phyloP scores from a whole-genome alignment of 345 rosid genomes.

The Boechera stricta region DNA sequence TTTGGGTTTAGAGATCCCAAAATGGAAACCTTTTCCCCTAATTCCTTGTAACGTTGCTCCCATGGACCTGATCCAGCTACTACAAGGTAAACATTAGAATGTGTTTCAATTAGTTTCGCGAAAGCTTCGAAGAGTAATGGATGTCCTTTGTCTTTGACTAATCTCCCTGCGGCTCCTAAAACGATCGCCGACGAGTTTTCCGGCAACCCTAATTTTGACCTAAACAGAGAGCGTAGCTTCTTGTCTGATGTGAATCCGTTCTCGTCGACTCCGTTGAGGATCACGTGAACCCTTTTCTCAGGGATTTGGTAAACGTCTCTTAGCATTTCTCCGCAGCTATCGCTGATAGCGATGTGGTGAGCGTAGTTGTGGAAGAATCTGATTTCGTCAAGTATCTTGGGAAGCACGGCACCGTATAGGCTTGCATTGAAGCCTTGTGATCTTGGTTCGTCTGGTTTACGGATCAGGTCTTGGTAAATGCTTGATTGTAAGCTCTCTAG shows the following conservation, averaged over 20 bases:
- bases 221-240: slow-evolving; percentile 55
- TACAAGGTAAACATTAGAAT: slow-evolving; percentile 59
- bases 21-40: slow-evolving; percentile 62
- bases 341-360: slow-evolving; percentile 89
- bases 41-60: slow-evolving; percentile 73
- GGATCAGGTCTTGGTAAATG: slow-evolving; percentile 76
- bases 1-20: slow-evolving; percentile 74
- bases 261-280: slow-evolving; percentile 85
- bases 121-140: slow-evolving; percentile 76
- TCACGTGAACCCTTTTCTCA: slow-evolving; percentile 77
- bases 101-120: slow-evolving; percentile 46
- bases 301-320: slow-evolving; percentile 93
- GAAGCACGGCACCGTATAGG: slow-evolving; percentile 61
- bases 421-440: slow-evolving; percentile 57
- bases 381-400: slow-evolving; percentile 77
- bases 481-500: slow-evolving; percentile 81
- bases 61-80: slow-evolving; percentile 96
- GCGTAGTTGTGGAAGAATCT: slow-evolving; percentile 80
- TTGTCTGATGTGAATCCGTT: slow-evolving; percentile 55
- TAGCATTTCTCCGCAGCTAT: slow-evolving; percentile 95
- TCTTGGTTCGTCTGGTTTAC: slow-evolving; percentile 65
- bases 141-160: slow-evolving; percentile 94
- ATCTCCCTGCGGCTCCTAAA: slow-evolving; percentile 83
- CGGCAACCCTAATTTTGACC: slow-evolving; percentile 61
- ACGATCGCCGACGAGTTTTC: slow-evolving; percentile 61